Base-by-base conservation (phyloP, 768 basidiomycete species). In the Pholiota conissans region DNA sequence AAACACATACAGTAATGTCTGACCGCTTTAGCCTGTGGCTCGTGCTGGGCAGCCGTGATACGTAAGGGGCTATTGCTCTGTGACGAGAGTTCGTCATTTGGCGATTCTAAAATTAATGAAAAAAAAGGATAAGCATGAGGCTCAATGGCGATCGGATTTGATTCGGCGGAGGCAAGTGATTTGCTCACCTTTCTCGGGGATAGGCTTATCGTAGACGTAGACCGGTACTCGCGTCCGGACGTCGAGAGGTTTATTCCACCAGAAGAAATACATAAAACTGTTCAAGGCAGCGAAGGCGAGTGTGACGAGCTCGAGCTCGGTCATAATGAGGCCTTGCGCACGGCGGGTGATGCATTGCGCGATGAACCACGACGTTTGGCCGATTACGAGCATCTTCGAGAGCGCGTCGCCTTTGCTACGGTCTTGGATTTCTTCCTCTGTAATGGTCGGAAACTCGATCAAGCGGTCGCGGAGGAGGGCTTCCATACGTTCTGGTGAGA, bases 181-280 rank as follows among this genome's bases (percentile, higher is more conserved):
- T 52, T 34, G 14, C 50, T 52, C 35, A 52, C 51, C 34, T 52
- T 52, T 52, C 34, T 52, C 51, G 2, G 51, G 51, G 13, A 52
- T 24, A 3, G 32, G 34, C n/a, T 32, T 26, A 24, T 39, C 51
- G 11, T 26, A 8, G 14, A 22, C 32, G 27, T 52, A 39, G 34
- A 52, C 51, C 20, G 34, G 32, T 16, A 52, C 51, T 3, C 32
- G 34, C 0, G 35, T 39, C 18, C 35, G 32, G 3, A 52, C 34
- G 24, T 52, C 51, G 16, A 52, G 51, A 20, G 51, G 51, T n/a
- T 52, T 52, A 39, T 52, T 22, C 51, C 51, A 52, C 51, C 51
- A 52, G 34, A 52, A 52, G 24, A 52, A 52, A n/a, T 52, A 52
- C 51, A 52, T 52, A 11, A 52, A 52, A 22, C 51, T 39, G 22